Evolutionary conservation across 345 rosid species (phyloP).

Genomic region (Arabis hirsuta): DNA sequence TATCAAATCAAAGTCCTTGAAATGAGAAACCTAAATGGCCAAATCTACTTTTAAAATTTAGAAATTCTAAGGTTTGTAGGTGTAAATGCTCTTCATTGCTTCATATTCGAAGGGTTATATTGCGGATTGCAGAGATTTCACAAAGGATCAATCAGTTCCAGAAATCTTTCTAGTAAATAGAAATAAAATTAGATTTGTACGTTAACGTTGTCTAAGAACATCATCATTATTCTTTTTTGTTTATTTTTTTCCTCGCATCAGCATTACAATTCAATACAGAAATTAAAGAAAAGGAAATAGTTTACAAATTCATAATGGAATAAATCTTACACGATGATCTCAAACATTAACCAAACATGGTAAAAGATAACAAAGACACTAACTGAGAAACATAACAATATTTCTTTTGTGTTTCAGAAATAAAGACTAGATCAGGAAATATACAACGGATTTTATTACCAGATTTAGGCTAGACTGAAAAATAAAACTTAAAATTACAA

Average conservation of each 20-base stretch:
- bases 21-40: no score
- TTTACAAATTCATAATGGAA: conserved; percentile 18
- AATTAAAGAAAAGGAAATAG: conserved; percentile 1
- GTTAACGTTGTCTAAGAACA: no score
- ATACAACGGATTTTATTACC: conserved; percentile 26
- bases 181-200: background rate
- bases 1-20: no score
- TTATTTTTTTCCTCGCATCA: background rate
- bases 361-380: background rate
- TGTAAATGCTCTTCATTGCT: no score
- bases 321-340: conserved; percentile 16
- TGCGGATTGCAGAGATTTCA: no score
- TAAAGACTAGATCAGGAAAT: conserved; percentile 16
- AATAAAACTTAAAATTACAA: background rate
- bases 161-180: background rate
- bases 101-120: no score
- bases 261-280: background rate
- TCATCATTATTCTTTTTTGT: background rate
- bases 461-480: background rate
- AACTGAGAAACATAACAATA: background rate
- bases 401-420: conserved; percentile 7
- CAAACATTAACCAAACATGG: background rate
- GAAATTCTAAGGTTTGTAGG: no score
- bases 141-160: background rate
- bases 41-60: no score